Evolutionary conservation across 441 rosid genomes (phyloP), one percentile per base, ranked within the genome.

Genomic region (Biscutella laevigata): DNA sequence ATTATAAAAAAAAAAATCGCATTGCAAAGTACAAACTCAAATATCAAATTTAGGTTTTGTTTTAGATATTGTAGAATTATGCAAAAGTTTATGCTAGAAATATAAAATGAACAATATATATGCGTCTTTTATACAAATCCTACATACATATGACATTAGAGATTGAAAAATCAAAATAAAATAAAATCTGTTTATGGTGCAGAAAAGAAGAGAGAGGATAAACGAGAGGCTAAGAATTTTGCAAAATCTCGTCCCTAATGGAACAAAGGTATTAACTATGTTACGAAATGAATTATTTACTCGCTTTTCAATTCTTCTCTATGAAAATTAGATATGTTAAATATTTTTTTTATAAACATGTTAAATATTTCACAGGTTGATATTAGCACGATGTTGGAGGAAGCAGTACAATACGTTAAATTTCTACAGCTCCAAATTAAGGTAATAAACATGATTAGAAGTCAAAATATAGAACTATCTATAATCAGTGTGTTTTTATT

Each of bases 351-450:
- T n/a, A n/a, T n/a, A n/a, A n/a, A n/a, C n/a, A n/a, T n/a, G n/a
- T n/a, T n/a, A n/a, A n/a, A n/a, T n/a, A n/a, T 20, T 28, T 28
- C 11, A 53, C 51, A 66, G 83, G 91, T 86, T 51, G 95, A 86
- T 50, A 81, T 86, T 35, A 86, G 95, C 64, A 81, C 89, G 41
- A 83, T 86, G 91, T 78, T 84, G 41, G 94, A 82, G 56, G 94
- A 80, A 71, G 94, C 94, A 29, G 88, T 77, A 19, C 78, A 71
- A 3, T 84, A 84, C 51, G 86, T 82, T 14, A 83, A 84, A 64
- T 83, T 86, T 46, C 46, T 88, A 53, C 95, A 86, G 57, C 86
- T 85, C 30, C 97, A 86, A 61, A 86, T 89, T 48, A 22, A 22
- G 4, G 25, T 22, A 22, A 2, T 22, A 2, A 22, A 22, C 2